Evolutionary conservation across 2,329 filamentous ascomycete genomes (phyloP), one percentile per base, ranked within the genome.

Genomic region (Cladophialophora bantiana): DNA sequence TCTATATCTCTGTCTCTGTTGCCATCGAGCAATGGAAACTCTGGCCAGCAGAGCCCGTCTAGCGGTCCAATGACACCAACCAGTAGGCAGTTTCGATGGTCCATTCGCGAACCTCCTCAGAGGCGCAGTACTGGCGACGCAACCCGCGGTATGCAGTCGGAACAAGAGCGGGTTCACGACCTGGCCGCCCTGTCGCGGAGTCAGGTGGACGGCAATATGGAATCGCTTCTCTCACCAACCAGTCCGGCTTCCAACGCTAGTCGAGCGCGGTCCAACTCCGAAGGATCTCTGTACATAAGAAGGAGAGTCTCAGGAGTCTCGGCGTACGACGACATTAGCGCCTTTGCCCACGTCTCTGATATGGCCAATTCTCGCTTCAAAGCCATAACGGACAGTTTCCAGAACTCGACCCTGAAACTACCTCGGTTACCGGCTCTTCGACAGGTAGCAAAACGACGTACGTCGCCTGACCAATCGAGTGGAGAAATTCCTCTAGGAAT

Each of bases 351-450:
- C 77, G 88, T 96, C 12, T 87, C 89, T 52, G 90, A 92, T 68
- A 92, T 95, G 81, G 90, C 94, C 71, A 98, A 97, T 74, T 93
- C 91, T 72, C 86, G 94, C 50, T 84, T 95, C 75, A 96, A 96
- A 80, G 94, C 94, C 4, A 91, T 98, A 76, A 91, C 89, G 75
- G 94, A 97, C 76, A 96, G 90, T 75, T 87, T 92, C 68, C 89
- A 93, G 75, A 93, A 97, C 73, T 91, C 93, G 1, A 92, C 89
- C 62, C 90, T 94, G 78, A 84, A 93, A 75, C 87, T 84, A 52
- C 78, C 83, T 20, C 83, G 78, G 73, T 79, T 82, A 74, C 80
- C 81, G 4, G 79, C 73, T 59, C 77, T 84, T 62, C 67, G 67
- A 40, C 67, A 62, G 38, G 56, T 42, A 15, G 64, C 64, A 26